Evolutionary conservation across 2,329 filamentous ascomycete genomes (phyloP), one percentile per base, ranked within the genome.

Genomic region (Pseudogymnoascus sp.): DNA sequence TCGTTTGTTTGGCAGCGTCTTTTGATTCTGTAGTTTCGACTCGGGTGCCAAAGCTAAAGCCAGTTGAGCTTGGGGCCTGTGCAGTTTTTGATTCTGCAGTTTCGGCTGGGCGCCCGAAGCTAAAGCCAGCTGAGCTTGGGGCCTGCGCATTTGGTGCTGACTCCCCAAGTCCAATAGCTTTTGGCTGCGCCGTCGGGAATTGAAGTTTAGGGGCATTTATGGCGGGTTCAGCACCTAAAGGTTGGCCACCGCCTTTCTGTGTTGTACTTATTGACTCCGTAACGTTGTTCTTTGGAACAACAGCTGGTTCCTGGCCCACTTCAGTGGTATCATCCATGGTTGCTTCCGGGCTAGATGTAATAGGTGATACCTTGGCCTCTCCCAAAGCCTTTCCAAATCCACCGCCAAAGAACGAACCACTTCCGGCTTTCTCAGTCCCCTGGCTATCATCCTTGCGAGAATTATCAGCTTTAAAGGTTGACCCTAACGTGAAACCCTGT

Each of bases 391-490:
- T 80, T 6, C 80, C 77, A 71, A 90, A 89, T 8, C 75, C 79
- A 59, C 75, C 76, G n/a, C 82, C 82, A 68, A 90, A 89, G 65
- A 88, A 78, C 11, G 76, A 76, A n/a, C 74, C 72, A 18, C 71
- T 66, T n/a, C 72, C 71, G 20, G 72, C 70, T 64, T 81, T 82
- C 33, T 38, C 57, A 4, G 47, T 4, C 9, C 15, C 47, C 7
- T 80, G 77, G 36, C 79, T 73, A 62, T 87, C 83, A 22, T 88
- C 80, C 62, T 83, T 84, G 1, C 82, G 78, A 47, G 79, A 91
- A 1, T 69, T 68, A 61, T 71, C 71, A 6, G 71, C 67, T 60
- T 76, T 78, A 18, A 76, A 73, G 1, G 69, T 71, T 9, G 70
- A 69, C 12, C 65, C 66, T 14, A 72, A 68, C 28, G 64, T 67